Conservation (phyloP, 805 yeast species). For the Yamadazyma tumulicola region DNA sequence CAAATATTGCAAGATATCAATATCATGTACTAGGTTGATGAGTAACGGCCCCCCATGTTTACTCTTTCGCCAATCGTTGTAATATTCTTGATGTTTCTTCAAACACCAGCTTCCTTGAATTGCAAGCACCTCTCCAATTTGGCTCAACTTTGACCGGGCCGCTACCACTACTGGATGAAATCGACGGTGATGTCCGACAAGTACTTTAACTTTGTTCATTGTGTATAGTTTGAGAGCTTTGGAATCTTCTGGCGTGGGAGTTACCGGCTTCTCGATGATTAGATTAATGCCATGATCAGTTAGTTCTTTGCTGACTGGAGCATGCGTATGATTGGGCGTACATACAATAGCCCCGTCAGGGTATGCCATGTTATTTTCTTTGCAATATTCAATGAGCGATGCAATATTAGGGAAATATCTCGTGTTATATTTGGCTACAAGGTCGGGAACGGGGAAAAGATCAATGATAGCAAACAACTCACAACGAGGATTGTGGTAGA, state of each 20-base stretch:
- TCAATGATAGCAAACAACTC: constrained; percentile 32
- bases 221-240: constrained; percentile 24
- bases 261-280: constrained; percentile 37
- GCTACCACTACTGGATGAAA: constrained; percentile 38
- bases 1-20: constrained; percentile 35
- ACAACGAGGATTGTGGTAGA: constrained; percentile 18
- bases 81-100: constrained; percentile 33
- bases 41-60: constrained; percentile 31
- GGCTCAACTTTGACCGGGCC: constrained; percentile 24
- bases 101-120: constrained; percentile 40
- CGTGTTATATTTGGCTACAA: constrained; percentile 22
- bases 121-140: constrained; percentile 31
- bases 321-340: constrained; percentile 41
- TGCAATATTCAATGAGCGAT: constrained; percentile 21
- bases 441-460: constrained; percentile 18
- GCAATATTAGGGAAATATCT: constrained; percentile 20
- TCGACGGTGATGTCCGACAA: constrained; percentile 40
- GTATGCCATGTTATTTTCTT: constrained; percentile 12
- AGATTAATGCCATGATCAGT: constrained; percentile 32
- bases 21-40: constrained; percentile 38
- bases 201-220: constrained; percentile 21
- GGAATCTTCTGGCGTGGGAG: constrained; percentile 28
- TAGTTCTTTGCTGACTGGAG: constrained; percentile 25
- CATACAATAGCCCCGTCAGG: constrained; percentile 40
- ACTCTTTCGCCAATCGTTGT: constrained; percentile 29